Percentiles rank a stretch among this genome's conserved stretches.
Conservation (phyloP, 768 basidiomycete genomes). For the Termitomyces sp. region DNA sequence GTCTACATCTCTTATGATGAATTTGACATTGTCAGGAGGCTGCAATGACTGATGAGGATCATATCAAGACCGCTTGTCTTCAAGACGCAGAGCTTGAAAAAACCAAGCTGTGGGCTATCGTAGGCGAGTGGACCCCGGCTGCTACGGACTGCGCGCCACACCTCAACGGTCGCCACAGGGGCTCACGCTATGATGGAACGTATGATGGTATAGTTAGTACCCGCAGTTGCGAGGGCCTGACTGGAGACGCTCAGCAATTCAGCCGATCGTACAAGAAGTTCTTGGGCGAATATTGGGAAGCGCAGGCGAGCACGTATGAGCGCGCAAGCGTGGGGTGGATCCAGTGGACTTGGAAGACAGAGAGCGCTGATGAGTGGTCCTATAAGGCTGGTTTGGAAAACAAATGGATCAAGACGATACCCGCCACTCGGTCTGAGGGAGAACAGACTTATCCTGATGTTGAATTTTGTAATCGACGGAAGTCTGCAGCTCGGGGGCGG, state of each 20-base stretch:
- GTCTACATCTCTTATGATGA: too few species aligned
- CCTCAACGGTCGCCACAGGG: constrained; percentile 72
- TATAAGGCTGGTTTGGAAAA: constrained; percentile 74
- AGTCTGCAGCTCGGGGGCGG: not conserved
- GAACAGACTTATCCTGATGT: not conserved
- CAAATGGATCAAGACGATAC: constrained; percentile 27
- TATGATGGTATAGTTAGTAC: constrained; percentile 29
- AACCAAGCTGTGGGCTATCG: constrained; percentile 72
- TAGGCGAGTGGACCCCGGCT: constrained; percentile 85
- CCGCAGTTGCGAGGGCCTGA: constrained; percentile 68
- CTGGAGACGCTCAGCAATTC: constrained; percentile 70
- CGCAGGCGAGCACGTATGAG: constrained; percentile 73
- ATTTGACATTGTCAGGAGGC: constrained; percentile 33
- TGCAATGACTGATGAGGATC: constrained; percentile 39
- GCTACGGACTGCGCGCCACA: constrained; percentile 74
- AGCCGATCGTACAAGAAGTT: constrained; percentile 75
- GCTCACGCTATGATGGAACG: not conserved
- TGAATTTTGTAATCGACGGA: not conserved
- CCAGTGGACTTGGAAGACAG: constrained; percentile 83
- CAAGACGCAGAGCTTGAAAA: constrained; percentile 35
- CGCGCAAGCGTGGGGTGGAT: constrained; percentile 57
- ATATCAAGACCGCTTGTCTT: constrained; percentile 57
- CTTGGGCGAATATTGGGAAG: constrained; percentile 79
- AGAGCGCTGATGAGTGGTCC: constrained; percentile 82
- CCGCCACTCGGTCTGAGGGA: too few species aligned